Conservation (phyloP, 2,329 filamentous ascomycete genomes). For the Clonostachys sp. region DNA sequence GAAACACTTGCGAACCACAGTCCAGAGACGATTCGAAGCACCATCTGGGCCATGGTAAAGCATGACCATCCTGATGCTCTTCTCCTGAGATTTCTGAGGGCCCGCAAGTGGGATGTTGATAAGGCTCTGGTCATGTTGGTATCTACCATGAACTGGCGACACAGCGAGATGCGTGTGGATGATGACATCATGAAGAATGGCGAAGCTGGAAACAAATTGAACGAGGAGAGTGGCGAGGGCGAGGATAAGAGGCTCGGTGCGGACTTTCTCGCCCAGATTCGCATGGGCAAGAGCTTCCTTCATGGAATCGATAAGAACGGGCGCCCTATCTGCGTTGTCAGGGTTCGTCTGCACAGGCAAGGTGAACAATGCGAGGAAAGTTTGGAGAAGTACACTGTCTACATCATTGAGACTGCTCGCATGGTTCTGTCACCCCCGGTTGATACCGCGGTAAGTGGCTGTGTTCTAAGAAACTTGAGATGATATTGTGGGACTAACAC, state of each 20-base stretch:
- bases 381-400: constrained; percentile 87
- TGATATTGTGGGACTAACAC: constrained; percentile 9
- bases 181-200: constrained; percentile 78
- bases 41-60: constrained; percentile 94
- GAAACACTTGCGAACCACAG: constrained; percentile 72
- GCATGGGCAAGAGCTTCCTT: constrained; percentile 88
- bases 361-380: constrained; percentile 79
- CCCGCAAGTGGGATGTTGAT: constrained; percentile 94
- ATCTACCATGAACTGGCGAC: constrained; percentile 89
- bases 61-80: constrained; percentile 89
- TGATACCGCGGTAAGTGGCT: constrained; percentile 77
- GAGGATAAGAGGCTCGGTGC: constrained; percentile 61
- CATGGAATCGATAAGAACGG: constrained; percentile 83
- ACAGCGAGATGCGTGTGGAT: constrained; percentile 80
- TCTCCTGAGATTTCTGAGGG: constrained; percentile 75
- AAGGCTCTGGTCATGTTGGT: constrained; percentile 92
- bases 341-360: constrained; percentile 75
- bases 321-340: constrained; percentile 80
- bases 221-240: constrained; percentile 50
- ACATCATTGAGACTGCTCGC: constrained; percentile 89
- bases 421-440: constrained; percentile 74
- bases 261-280: constrained; percentile 79
- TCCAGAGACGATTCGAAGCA: constrained; percentile 72
- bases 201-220: constrained; percentile 61
- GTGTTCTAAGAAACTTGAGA: background rate